Base-by-base conservation (phyloP, 2,329 filamentous ascomycete species). In the Trichophyton equinum region DNA sequence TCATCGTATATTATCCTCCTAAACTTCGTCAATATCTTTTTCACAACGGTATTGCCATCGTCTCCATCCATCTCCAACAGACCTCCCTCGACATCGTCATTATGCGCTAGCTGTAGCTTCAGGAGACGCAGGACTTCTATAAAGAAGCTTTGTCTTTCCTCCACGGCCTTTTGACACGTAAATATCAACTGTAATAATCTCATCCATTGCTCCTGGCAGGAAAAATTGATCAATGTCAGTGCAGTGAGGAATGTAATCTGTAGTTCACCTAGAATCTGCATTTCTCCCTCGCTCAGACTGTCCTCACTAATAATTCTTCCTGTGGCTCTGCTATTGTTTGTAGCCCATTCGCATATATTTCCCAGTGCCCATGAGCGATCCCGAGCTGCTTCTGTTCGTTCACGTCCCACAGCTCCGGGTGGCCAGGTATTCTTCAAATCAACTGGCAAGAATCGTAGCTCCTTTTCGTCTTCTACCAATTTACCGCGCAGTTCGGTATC, bases 121-220 rank as follows among this genome's bases (percentile, higher is more conserved):
- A 86, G 66, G 1, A 79, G 70, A 27, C 71, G 72, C 22, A 85
- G 66, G 4, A 80, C 72, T 9, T 78, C 73, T n/a, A 77, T 70
- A 68, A 84, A 84, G 60, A 85, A 77, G 2, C 68, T 68, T 33
- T 79, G 72, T 1, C 77, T 72, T 22, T 78, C 74, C 8, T 65
- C 61, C 15, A 85, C 75, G 1, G 82, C 82, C 46, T 68, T 69
- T 18, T 74, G 76, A 66, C 81, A 85, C 0, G 82, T 85, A 57
- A 86, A 73, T 6, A 85, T 72, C 25, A 86, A 70, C 1, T 73
- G 72, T 8, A 86, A 71, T 9, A 86, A 65, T 42, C 84, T 73
- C 67, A 83, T 85, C 84, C 84, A 86, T 68, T 86, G 83, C 68
- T 85, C 82, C 2, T 85, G 72, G 66, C 83, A 85, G 1, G 82